Conservation (phyloP, 768 basidiomycete species). For the Hypholoma fasciculare region DNA sequence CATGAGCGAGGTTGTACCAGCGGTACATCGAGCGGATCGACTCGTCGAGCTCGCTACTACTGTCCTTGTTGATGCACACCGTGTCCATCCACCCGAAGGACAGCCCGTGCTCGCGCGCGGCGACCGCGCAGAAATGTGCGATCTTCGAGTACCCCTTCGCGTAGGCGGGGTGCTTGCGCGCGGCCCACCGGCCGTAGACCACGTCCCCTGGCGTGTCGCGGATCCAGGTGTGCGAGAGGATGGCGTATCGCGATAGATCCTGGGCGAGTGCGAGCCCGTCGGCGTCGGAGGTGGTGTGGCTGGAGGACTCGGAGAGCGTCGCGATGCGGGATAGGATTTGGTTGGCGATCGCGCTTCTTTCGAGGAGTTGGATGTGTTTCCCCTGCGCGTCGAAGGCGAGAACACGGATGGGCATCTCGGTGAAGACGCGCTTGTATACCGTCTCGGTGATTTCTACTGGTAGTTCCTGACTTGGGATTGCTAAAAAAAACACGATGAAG, state of each 20-base stretch:
- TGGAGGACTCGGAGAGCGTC: neutral
- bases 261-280: neutral
- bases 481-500: no score
- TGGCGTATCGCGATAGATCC: conserved; percentile 10
- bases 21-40: conserved; percentile 15
- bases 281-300: neutral
- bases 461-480: neutral
- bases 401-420: neutral
- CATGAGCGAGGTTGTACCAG: conserved; percentile 10
- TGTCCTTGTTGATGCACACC: conserved; percentile 15
- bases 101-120: conserved; percentile 4
- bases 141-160: conserved; percentile 7
- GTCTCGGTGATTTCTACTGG: neutral
- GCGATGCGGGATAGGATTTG: neutral
- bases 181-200: neutral
- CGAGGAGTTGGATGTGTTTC: neutral
- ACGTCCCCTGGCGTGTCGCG: conserved; percentile 4
- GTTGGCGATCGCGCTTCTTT: neutral
- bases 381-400: neutral
- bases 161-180: neutral
- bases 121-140: conserved; percentile 3
- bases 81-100: conserved; percentile 13
- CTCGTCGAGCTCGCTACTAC: conserved; percentile 14
- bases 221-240: conserved; percentile 16
- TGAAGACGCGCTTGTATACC: neutral